Evolutionary conservation across 164 flowering plant species (phyloP), one percentile per base, ranked within the genome.

Genomic region (Saururus chinensis): DNA sequence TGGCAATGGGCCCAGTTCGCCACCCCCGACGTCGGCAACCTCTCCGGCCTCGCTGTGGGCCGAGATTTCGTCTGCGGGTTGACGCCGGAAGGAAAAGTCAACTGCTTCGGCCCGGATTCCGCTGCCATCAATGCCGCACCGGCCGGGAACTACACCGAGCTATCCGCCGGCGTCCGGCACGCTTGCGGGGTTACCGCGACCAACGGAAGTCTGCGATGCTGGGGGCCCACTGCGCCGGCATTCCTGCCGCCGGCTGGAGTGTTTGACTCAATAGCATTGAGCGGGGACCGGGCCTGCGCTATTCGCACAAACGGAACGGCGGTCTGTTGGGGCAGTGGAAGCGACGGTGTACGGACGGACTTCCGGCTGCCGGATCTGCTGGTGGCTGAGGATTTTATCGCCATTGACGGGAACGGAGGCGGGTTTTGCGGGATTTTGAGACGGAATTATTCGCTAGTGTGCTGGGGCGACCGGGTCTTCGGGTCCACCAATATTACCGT

Each of bases 61-160:
- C 83, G 70, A 1, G 62, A 75, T 51, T 86, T 84, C 45, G 66
- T 82, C 0, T 92, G 96, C 57, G 89, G 98, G 64, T 59, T 87
- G 60, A 64, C 64, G 0, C 58, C 25, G 59, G n/a, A 42, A 4
- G 75, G 85, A 4, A 66, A 23, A 0, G 53, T 85, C 51, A 37
- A 21, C 10, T 88, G 96, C 59, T 42, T 48, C 0, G 87, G 82
- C 37, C 52, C 24, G 30, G 62, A 68, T 53, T 4, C 3, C 7
- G 51, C 19, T 12, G 62, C 66, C 17, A 40, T 37, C 0, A 69
- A 30, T 0, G 0, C 45, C 0, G 35, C 9, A 40, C 84, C 81
- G 0, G 8, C 0, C 0, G 84, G 84, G 51, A 76, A 53, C 37
- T 87, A 58, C 63, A 58, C 71, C 0, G 63, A n/a, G 13, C 68